Evolutionary conservation across 768 basidiomycete species (phyloP).

Genomic region (Punctularia strigosozonata): DNA sequence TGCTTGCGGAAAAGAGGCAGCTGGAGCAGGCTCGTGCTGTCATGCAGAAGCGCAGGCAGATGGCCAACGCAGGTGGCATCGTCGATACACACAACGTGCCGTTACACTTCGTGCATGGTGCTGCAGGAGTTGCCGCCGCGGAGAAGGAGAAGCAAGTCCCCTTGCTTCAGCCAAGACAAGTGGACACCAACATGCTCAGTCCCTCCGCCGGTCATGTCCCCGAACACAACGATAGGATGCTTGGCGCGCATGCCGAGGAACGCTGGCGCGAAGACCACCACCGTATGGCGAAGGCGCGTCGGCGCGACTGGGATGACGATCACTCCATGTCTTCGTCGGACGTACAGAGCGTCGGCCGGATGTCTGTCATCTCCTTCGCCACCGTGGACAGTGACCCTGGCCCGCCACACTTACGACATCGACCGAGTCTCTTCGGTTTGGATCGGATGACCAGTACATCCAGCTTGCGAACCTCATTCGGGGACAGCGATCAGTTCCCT

Average conservation of each 20-base stretch:
- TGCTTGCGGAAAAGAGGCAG: slow-evolving; percentile 58
- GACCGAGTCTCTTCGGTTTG: slow-evolving; percentile 51
- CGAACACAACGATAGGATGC: too few species aligned
- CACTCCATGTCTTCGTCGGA: slow-evolving; percentile 88
- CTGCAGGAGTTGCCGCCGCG: too few species aligned
- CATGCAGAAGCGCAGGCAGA: slow-evolving; percentile 77
- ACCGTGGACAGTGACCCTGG: slow-evolving; percentile 85
- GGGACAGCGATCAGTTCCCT: slow-evolving; percentile 48
- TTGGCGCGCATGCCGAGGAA: too few species aligned
- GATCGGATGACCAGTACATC: slow-evolving; percentile 70
- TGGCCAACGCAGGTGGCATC: too few species aligned
- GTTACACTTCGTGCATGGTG: too few species aligned
- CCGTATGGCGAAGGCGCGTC: slow-evolving; percentile 63
- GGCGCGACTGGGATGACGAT: slow-evolving; percentile 81
- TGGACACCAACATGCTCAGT: too few species aligned
- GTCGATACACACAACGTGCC: too few species aligned
- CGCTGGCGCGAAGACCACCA: too few species aligned
- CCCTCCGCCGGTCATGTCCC: too few species aligned
- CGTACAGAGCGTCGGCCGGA: slow-evolving; percentile 58
- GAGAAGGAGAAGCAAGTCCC: too few species aligned
- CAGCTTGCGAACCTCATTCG: slow-evolving; percentile 62
- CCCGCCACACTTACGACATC: slow-evolving; percentile 51
- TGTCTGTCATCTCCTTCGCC: slow-evolving; percentile 71
- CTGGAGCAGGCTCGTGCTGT: slow-evolving; percentile 87
- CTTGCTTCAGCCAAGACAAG: too few species aligned